Conservation (phyloP, 139 green algal species). For the Chlamydomonas sp. region DNA sequence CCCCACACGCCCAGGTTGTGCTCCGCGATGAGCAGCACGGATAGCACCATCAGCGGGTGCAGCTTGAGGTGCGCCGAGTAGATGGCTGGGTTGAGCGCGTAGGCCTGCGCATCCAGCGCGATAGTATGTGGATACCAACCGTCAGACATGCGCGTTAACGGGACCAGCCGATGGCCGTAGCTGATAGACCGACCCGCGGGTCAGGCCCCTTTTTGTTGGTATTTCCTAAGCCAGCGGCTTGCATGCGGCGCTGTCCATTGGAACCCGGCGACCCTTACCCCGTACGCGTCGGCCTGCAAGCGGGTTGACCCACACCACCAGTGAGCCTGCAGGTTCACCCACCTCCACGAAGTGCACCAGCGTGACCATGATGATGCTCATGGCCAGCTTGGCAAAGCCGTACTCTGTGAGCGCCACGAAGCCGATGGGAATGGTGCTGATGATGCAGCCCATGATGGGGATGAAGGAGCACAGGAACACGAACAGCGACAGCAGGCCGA, state of each 20-base stretch:
- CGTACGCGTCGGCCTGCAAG: no score
- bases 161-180: no score
- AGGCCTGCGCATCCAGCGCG: conserved; percentile 25
- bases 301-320: no score
- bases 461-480: conserved; percentile 95
- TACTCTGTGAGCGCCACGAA: conserved; percentile 81
- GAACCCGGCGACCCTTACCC: no score
- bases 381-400: conserved; percentile 90
- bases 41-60: conserved; percentile 90
- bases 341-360: conserved; percentile 87
- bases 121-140: no score
- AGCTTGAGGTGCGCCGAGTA: conserved; percentile 94
- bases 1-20: conserved; percentile 94
- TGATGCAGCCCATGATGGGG: conserved; percentile 91
- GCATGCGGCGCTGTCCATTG: no score
- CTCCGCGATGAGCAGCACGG: conserved; percentile 77
- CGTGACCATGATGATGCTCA: conserved; percentile 89
- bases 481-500: conserved; percentile 89
- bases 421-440: conserved; percentile 91
- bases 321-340: no score
- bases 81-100: conserved; percentile 85
- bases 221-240: no score
- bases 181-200: no score
- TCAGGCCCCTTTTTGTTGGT: no score
- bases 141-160: no score